Conservation (phyloP, 768 basidiomycete genomes). For the Exidia glandulosa region DNA sequence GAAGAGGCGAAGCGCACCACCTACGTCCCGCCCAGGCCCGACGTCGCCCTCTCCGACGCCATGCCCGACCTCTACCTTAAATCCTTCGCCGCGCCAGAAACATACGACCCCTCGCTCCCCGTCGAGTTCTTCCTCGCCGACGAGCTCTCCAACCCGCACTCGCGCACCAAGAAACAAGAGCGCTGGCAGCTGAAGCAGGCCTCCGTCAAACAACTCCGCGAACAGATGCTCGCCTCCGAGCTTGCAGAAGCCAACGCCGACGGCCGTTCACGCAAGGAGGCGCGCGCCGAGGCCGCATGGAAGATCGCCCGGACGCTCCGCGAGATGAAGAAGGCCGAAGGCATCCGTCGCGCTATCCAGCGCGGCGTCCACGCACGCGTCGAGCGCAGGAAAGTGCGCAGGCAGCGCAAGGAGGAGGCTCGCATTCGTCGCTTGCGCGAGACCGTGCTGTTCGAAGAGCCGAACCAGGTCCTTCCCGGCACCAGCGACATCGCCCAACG, state of each 20-base stretch:
- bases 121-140: conserved; percentile 54
- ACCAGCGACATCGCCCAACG: no score
- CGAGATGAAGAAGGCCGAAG: conserved; percentile 45
- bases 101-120: conserved; percentile 42
- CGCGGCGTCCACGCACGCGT: neutral
- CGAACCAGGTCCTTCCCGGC: neutral
- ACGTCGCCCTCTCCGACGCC: conserved; percentile 27
- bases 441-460: neutral
- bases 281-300: conserved; percentile 62
- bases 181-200: conserved; percentile 56
- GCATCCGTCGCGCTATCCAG: conserved; percentile 10
- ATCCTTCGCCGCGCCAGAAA: conserved; percentile 26
- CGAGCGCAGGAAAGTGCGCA: neutral
- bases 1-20: conserved; percentile 59
- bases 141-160: conserved; percentile 74
- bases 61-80: conserved; percentile 42
- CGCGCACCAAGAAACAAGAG: conserved; percentile 68
- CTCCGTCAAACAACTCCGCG: conserved; percentile 38
- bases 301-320: conserved; percentile 56
- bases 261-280: conserved; percentile 51
- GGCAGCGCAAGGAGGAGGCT: neutral
- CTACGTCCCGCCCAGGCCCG: conserved; percentile 46
- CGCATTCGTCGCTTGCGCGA: neutral
- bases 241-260: conserved; percentile 40
- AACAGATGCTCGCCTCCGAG: conserved; percentile 34